Evolutionary conservation across 2,329 filamentous ascomycete species (phyloP).

Genomic region (Rugonectria rugulosa): DNA sequence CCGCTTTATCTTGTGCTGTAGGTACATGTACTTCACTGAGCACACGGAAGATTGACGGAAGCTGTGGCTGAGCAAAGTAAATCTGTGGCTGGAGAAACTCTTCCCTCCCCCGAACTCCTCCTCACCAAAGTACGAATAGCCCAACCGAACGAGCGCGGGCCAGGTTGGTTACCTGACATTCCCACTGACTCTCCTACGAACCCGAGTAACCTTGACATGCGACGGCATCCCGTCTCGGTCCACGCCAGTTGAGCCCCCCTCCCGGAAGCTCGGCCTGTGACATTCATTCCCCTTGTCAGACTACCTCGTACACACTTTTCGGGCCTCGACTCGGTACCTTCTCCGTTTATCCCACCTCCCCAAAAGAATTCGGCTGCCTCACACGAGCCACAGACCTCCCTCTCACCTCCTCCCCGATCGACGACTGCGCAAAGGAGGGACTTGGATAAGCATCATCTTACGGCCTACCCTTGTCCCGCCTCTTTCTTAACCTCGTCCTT

Average conservation of each 20-base stretch:
- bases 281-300: constrained; percentile 31
- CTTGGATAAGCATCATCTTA: constrained; percentile 30
- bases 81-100: constrained; percentile 35
- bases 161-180: constrained; percentile 29
- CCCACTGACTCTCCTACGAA: neutral
- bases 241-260: constrained; percentile 35
- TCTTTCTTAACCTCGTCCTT: constrained; percentile 13
- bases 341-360: neutral
- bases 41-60: neutral
- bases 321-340: constrained; percentile 15
- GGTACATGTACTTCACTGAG: no score
- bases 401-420: constrained; percentile 10
- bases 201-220: constrained; percentile 32
- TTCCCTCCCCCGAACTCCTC: constrained; percentile 14
- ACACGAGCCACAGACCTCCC: constrained; percentile 34
- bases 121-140: no score
- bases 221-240: constrained; percentile 36
- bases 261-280: constrained; percentile 38
- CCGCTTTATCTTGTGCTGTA: constrained; percentile 9
- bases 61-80: neutral
- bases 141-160: constrained; percentile 26
- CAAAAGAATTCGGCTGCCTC: constrained; percentile 32
- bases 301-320: constrained; percentile 17
- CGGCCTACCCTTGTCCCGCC: constrained; percentile 34
- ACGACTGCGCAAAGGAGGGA: constrained; percentile 30